Conservation (phyloP, 768 basidiomycete species). For the Pisolithus sp. region DNA sequence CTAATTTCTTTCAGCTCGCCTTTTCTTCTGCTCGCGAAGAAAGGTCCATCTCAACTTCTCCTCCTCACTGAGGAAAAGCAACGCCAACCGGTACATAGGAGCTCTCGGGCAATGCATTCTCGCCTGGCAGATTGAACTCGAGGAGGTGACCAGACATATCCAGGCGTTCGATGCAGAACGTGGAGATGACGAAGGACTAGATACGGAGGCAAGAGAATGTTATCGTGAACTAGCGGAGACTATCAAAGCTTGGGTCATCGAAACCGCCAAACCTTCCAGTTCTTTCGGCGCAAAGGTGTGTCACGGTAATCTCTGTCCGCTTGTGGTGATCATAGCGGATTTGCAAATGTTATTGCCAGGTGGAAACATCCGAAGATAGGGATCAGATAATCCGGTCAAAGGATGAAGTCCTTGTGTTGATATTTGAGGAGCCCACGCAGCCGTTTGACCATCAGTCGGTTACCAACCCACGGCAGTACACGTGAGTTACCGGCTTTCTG, state of each 20-base stretch:
- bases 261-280: conserved; percentile 71
- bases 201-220: conserved; percentile 61
- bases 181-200: conserved; percentile 56
- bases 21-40: conserved; percentile 50
- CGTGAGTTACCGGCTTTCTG: too few species aligned
- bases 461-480: too few species aligned
- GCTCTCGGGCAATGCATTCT: conserved; percentile 91
- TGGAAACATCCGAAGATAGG: too few species aligned
- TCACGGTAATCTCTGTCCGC: conserved; percentile 10
- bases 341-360: too few species aligned
- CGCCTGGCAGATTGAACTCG: conserved; percentile 90
- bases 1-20: conserved; percentile 35
- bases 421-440: too few species aligned
- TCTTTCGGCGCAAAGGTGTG: conserved; percentile 64
- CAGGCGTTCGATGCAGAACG: conserved; percentile 65
- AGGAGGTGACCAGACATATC: conserved; percentile 77
- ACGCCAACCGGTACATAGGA: conserved; percentile 83
- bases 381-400: too few species aligned
- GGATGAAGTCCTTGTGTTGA: too few species aligned
- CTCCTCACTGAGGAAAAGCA: conserved; percentile 90
- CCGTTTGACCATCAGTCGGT: too few species aligned
- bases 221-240: conserved; percentile 75
- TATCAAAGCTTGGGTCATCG: conserved; percentile 68
- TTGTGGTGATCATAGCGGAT: not conserved
- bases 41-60: conserved; percentile 60